phyloP scores from a whole-genome alignment of 1,139 yeast species.

The Wickerhamomyces sp. region DNA sequence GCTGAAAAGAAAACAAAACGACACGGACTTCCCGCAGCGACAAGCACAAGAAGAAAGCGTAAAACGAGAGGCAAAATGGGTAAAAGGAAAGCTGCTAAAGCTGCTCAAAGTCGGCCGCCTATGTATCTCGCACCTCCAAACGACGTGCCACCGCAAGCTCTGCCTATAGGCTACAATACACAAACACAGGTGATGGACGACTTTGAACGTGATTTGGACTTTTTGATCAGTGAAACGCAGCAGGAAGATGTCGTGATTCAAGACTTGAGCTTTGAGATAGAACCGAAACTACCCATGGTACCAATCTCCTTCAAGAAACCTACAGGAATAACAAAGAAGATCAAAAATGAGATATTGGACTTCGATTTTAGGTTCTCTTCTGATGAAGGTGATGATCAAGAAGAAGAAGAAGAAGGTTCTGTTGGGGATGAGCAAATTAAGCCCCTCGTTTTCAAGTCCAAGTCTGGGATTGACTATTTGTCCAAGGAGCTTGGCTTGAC shows the following conservation, averaged over 20 bases:
- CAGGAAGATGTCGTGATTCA: not conserved
- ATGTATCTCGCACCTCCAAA: too few species aligned
- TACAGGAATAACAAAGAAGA: not conserved
- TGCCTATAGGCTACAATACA: constrained; percentile 11
- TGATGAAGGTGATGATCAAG: constrained; percentile 8
- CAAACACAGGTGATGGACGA: constrained; percentile 12
- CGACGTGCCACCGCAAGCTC: constrained; percentile 7
- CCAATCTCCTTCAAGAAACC: not conserved
- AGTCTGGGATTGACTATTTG: too few species aligned
- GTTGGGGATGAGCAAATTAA: not conserved
- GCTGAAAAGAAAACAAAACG: not conserved
- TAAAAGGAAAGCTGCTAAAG: not conserved
- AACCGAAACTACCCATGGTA: not conserved
- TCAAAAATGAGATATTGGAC: constrained; percentile 16
- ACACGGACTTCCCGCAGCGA: not conserved
- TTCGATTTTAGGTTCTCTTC: constrained; percentile 16
- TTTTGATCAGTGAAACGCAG: constrained; percentile 7
- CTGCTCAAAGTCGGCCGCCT: not conserved
- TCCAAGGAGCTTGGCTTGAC: too few species aligned
- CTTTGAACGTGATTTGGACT: constrained; percentile 17
- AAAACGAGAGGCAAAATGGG: constrained; percentile 6
- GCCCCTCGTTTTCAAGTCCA: too few species aligned
- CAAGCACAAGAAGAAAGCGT: not conserved
- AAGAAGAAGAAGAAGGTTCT: not conserved
- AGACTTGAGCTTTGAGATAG: too few species aligned